Base-by-base conservation (phyloP, 305 asterid genomes). In the Rubia peregrina region DNA sequence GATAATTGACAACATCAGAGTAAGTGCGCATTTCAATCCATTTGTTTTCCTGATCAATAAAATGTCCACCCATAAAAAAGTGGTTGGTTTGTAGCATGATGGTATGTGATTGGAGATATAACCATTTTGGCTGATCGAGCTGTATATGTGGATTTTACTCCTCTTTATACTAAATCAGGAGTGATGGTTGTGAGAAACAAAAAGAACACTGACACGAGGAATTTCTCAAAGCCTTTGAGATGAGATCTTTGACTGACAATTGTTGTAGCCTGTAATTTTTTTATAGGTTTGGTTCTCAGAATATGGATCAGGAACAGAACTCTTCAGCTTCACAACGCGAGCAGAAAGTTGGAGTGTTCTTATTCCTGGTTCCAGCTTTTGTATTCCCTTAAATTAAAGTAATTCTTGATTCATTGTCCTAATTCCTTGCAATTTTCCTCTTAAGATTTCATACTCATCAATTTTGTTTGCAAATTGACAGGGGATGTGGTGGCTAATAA, bases 321-420 rank as follows among this genome's bases (percentile, higher is more conserved):
- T 62, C 44, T 62, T 62, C 46, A 33, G 33, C 67, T 0, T 42
- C 44, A 7, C 22, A 11, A 48, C 51, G 4, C 51, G 67, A 19
- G 7, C 24, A 17, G 48, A 38, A 38, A 63, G 26, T 17, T 9
- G 48, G 78, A 22, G 68, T 69, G 73, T 38, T 69, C 51, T 78
- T 83, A 68, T 81, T 80, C 73, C 91, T 90, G 4, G 51, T 88
- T 21, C 68, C 85, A n/a, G 79, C 70, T 71, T 90, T 86, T 74
- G 90, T 90, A 36, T 88, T 88, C 64, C 89, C 95, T 0, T 87
- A 86, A 73, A 84, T 90, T 88, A 85, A 30, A 76, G 70, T 16
- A 30, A 30, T 11, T 41, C 40, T 36, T 19, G 26, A 30, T 30
- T 24, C 24, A 33, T 21, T 2, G 9, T 53, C 59, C 3, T 30